A percentile compares a stretch with the other conserved stretches of the same genome.
Conservation (phyloP, 2,329 filamentous ascomycete species). For the Fusarium scirpi region DNA sequence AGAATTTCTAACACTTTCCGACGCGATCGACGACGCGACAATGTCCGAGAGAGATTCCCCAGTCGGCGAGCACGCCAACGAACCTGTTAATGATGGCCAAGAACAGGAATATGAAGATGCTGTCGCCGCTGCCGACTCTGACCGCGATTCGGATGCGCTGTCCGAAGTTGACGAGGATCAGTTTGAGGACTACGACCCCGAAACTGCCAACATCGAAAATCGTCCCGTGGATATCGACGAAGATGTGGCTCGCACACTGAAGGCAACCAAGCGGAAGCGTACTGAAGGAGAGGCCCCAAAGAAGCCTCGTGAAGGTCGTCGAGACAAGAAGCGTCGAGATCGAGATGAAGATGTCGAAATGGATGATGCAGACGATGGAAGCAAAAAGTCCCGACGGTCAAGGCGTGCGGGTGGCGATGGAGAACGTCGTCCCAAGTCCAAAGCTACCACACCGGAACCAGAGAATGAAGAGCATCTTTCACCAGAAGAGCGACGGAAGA, state of each 20-base stretch:
- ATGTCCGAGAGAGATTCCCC: conserved; percentile 64
- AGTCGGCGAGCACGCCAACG: conserved; percentile 53
- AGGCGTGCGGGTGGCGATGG: conserved; percentile 58
- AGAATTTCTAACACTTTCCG: neutral
- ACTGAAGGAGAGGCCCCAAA: conserved; percentile 72
- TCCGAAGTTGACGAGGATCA: conserved; percentile 78
- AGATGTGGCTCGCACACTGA: conserved; percentile 71
- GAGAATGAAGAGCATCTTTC: conserved; percentile 83
- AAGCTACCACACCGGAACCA: conserved; percentile 63
- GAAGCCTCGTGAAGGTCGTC: conserved; percentile 80
- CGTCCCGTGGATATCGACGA: conserved; percentile 76
- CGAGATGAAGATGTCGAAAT: conserved; percentile 61
- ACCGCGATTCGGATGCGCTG: conserved; percentile 69
- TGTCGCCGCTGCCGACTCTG: conserved; percentile 57
- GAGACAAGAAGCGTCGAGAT: conserved; percentile 72
- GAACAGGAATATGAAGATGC: conserved; percentile 52
- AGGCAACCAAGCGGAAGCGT: conserved; percentile 75
- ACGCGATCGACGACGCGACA: conserved; percentile 33
- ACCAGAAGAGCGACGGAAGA: conserved; percentile 84
- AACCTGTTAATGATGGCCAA: conserved; percentile 55
- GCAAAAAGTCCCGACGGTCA: conserved; percentile 61
- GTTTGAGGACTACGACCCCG: conserved; percentile 76
- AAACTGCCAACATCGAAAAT: conserved; percentile 72
- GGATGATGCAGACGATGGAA: conserved; percentile 61
- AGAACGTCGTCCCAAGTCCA: conserved; percentile 62